Evolutionary conservation across 208 protist genomes (phyloP).

Genomic region (Leishmania lainsoni): DNA sequence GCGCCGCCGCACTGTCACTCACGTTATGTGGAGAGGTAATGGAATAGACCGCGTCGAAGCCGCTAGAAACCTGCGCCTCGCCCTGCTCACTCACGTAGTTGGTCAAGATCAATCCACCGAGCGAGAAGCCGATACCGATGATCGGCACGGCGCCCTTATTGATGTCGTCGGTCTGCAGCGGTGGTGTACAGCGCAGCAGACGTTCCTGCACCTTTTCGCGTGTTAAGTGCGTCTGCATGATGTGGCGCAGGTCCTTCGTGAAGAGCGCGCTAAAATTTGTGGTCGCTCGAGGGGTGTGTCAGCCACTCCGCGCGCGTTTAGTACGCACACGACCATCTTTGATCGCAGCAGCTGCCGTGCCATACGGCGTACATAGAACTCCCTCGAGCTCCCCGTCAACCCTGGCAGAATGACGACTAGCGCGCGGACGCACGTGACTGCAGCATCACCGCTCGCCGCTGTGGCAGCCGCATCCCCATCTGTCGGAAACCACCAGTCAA

Average conservation of each 20-base stretch:
- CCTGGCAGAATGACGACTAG: constrained; percentile 72
- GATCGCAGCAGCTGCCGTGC: constrained; percentile 25
- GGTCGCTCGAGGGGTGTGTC: constrained; percentile 61
- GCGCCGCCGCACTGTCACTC: constrained; percentile 23
- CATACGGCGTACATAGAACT: constrained; percentile 62
- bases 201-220: constrained; percentile 11
- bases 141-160: constrained; percentile 33
- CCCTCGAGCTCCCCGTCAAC: constrained; percentile 48
- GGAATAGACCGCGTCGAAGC: constrained; percentile 44
- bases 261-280: constrained; percentile 57
- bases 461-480: constrained; percentile 15
- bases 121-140: constrained; percentile 62
- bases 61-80: constrained; percentile 3
- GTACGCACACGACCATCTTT: constrained; percentile 40
- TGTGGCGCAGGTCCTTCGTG: constrained; percentile 60
- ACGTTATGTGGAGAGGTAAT: constrained; percentile 58
- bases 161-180: constrained; percentile 1
- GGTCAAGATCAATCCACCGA: constrained; percentile 63
- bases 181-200: constrained; percentile 14
- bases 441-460: constrained; percentile 2
- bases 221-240: constrained; percentile 45
- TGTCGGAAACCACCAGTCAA: constrained; percentile 55
- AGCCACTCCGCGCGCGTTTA: constrained; percentile 65
- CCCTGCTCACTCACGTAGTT: constrained; percentile 71
- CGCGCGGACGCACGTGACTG: constrained; percentile 19